A percentile compares a stretch with the other conserved stretches of the same genome.
Evolutionary conservation across 306 rosid species (phyloP).

Genomic region (Sechiopsis laciniata): DNA sequence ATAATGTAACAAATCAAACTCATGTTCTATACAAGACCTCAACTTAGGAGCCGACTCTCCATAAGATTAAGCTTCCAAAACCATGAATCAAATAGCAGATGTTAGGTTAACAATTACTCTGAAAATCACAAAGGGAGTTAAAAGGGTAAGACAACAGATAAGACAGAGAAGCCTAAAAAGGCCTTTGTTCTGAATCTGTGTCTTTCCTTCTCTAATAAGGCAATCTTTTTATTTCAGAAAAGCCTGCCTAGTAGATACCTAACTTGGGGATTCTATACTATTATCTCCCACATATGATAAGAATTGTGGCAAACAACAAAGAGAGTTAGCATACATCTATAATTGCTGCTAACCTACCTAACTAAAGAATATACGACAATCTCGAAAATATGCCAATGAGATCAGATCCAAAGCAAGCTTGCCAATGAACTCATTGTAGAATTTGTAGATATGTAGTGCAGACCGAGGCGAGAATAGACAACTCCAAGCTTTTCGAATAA

Average conservation of each 20-base stretch:
- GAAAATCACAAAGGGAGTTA: conserved; percentile 7
- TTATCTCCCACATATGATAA: conserved; percentile 15
- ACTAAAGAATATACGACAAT: conserved; percentile 18
- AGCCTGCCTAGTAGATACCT: conserved; percentile 19
- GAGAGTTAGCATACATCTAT: conserved; percentile 10
- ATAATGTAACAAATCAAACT: not conserved
- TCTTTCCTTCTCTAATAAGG: conserved; percentile 4
- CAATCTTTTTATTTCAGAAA: conserved; percentile 14
- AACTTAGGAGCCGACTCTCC: conserved; percentile 7
- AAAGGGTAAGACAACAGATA: conserved; percentile 14
- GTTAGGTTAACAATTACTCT: conserved; percentile 8
- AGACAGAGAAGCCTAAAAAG: conserved; percentile 1
- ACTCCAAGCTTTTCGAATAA: conserved; percentile 16
- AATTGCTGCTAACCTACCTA: conserved; percentile 20
- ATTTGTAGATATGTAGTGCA: conserved; percentile 14
- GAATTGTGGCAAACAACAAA: conserved; percentile 12
- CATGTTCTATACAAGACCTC: not conserved
- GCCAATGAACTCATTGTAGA: conserved; percentile 15
- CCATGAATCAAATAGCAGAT: conserved; percentile 5
- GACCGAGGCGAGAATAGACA: not conserved
- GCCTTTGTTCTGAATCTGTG: conserved; percentile 10
- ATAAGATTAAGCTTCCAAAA: conserved; percentile 7
- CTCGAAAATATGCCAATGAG: conserved; percentile 14
- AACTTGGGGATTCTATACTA: conserved; percentile 19
- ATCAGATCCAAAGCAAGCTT: conserved; percentile 3